These are phyloP conservation scores for Bruguiera parviflora DNA, from an alignment of 345 rosid genomes.

Conservation along the genomic window DNA sequence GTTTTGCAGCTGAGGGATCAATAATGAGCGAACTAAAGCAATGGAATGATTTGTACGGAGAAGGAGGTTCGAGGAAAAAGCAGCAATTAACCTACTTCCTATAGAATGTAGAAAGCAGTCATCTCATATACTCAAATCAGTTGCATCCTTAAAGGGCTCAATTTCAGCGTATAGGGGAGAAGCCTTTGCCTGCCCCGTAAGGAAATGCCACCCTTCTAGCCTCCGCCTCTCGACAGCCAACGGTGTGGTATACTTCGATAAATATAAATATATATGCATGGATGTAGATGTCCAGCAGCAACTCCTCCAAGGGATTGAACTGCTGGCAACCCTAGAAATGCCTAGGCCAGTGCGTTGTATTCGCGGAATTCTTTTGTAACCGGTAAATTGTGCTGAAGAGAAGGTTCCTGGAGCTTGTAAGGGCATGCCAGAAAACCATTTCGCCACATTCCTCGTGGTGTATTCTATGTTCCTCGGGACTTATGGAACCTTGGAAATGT, in stretches of 20 bases:
- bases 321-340: neutral
- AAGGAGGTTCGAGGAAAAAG: conserved; percentile 94
- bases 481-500: conserved; percentile 15
- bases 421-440: conserved; percentile 4
- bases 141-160: no score
- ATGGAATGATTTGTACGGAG: conserved; percentile 90
- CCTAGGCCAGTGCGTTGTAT: neutral
- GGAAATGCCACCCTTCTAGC: no score
- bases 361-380: conserved; percentile 1
- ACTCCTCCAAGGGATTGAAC: neutral
- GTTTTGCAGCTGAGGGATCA: conserved; percentile 89
- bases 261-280: neutral
- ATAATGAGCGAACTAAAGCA: conserved; percentile 79
- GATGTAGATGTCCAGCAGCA: conserved; percentile 2
- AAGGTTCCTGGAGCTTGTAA: neutral
- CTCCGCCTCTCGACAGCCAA: neutral
- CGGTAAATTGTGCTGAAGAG: neutral
- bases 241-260: neutral
- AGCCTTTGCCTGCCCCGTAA: no score
- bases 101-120: conserved; percentile 28
- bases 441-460: conserved; percentile 3
- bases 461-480: conserved; percentile 14
- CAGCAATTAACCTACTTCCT: conserved; percentile 87
- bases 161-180: neutral
- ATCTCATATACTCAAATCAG: neutral